Conservation (phyloP, 208 protist species). For the Leishmania lainsoni region DNA sequence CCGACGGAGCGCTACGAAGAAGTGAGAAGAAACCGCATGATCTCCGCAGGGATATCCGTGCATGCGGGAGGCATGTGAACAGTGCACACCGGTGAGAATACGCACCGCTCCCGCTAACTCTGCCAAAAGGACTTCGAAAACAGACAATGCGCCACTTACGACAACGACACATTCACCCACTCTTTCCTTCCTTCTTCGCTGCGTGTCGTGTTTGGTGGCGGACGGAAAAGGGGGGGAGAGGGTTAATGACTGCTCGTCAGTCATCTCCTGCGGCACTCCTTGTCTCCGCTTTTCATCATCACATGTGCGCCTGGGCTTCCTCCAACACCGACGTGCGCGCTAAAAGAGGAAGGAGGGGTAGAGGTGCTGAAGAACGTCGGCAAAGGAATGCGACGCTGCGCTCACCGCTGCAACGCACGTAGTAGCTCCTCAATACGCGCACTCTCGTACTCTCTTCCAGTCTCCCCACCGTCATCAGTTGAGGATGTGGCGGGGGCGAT, state of each 20-base stretch:
- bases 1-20: neutral
- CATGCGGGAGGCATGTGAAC: neutral
- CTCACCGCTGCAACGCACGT: constrained; percentile 23
- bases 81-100: neutral
- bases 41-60: neutral
- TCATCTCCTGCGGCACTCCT: neutral
- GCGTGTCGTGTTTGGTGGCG: neutral
- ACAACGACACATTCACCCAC: neutral
- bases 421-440: constrained; percentile 37
- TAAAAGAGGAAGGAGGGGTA: neutral
- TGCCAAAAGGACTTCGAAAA: neutral
- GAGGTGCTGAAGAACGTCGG: neutral
- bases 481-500: constrained; percentile 13
- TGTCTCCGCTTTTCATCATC: neutral
- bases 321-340: neutral
- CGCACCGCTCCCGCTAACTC: neutral
- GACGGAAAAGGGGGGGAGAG: too few relatives aligned
- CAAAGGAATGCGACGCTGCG: neutral
- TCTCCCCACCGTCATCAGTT: constrained; percentile 22
- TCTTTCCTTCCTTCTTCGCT: too few relatives aligned
- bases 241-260: neutral
- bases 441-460: constrained; percentile 30
- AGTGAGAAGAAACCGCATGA: neutral
- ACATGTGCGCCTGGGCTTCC: neutral
- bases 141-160: neutral